Conservation (phyloP, 257 asterid species). For the Ballota nigra region DNA sequence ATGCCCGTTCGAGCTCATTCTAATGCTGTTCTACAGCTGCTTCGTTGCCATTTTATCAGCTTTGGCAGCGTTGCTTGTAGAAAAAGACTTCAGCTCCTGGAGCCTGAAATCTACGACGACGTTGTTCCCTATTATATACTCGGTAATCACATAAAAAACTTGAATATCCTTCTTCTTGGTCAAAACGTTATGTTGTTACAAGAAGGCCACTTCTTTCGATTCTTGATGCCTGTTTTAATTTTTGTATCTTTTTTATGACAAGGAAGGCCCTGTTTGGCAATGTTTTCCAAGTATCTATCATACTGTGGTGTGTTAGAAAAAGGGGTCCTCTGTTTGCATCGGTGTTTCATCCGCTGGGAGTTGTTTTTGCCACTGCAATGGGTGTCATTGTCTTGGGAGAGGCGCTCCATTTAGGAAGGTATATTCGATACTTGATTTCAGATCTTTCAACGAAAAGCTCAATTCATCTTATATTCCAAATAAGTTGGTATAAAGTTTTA, state of each 20-base stretch:
- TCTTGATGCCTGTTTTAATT: not conserved
- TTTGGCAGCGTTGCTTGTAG: conserved; percentile 35
- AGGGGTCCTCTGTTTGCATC: conserved; percentile 68
- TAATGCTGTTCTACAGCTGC: conserved; percentile 69
- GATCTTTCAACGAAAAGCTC: too few relatives aligned
- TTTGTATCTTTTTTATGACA: not conserved
- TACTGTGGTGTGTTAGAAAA: conserved; percentile 59
- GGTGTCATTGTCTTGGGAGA: conserved; percentile 59
- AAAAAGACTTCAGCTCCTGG: conserved; percentile 49
- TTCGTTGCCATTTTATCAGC: conserved; percentile 50
- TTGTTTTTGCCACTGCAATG: conserved; percentile 38
- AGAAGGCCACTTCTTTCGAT: not conserved
- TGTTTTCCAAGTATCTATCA: conserved; percentile 52
- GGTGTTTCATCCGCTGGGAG: conserved; percentile 64
- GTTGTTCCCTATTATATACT: conserved; percentile 51
- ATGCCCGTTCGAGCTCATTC: conserved; percentile 53
- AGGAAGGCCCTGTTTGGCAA: conserved; percentile 59
- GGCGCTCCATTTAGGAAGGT: conserved; percentile 67
- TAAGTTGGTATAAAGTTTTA: not conserved
- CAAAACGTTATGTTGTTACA: not conserved
- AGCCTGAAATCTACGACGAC: conserved; percentile 41
- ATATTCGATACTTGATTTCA: conserved; percentile 22
- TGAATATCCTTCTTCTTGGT: not conserved
- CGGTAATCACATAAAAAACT: conserved; percentile 38
- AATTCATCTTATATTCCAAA: not conserved